Evolutionary conservation across 169 alveolate genomes (phyloP), one percentile per base, ranked within the genome.

Genomic region (Eimeria maxima): DNA sequence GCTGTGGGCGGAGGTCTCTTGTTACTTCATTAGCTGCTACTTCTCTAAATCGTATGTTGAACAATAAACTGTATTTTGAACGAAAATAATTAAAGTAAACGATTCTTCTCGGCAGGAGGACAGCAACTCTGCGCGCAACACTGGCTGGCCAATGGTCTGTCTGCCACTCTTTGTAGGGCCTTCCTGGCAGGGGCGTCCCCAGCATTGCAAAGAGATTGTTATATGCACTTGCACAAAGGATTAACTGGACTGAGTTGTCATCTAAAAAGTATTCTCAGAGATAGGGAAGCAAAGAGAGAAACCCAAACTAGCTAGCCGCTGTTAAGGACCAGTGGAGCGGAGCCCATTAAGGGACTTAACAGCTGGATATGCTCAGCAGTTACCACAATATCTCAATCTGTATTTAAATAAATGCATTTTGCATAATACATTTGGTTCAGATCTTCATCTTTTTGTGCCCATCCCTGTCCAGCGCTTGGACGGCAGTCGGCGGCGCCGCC

Each of bases 401-500:
- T 60, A 60, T 60, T 60, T 20, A 3, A 60, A 60, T 53, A 53
- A 11, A 11, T 53, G 60, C 20, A 53, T 11, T 53, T 53, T 2
- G 20, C 0, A 3, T 11, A 53, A 53, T 14, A 53, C 60, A 53
- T 60, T 16, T 8, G 20, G 0, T 60, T 4, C 69, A 2, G 20
- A 20, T 24, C 18, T 24, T 24, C 69, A 60, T 2, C 69, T 60
- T 60, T 24, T 4, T 60, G n/a, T 60, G 69, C n/a, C n/a, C 69
- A 4, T 60, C 27, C n/a, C 80, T 69, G 80, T 69, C 45, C 20
- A 53, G 0, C 20, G 60, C n/a, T 60, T 60, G 18, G n/a, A 14
- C 4, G n/a, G 69, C 69, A 60, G 69, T 60, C 69, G 69, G 69
- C 69, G 69, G 69, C n/a, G 69, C 18, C n/a, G 69, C 69, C n/a